A percentile compares a stretch with the other conserved stretches of the same genome.
Conservation (phyloP, 768 basidiomycete genomes). For the Collybia sp. region DNA sequence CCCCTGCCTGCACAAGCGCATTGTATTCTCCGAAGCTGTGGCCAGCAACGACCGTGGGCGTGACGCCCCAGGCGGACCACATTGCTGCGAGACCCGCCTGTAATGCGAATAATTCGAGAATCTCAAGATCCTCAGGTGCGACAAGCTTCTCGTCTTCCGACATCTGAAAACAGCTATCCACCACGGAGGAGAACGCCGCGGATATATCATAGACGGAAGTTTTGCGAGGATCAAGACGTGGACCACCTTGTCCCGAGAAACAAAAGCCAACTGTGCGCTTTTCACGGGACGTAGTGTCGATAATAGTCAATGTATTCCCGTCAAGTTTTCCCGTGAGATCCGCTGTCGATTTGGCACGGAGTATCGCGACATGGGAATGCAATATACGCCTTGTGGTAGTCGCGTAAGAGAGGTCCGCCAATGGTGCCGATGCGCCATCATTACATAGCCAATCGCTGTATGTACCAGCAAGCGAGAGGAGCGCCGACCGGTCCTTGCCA, state of each 20-base stretch:
- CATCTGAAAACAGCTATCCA: constrained; percentile 2
- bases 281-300: not conserved
- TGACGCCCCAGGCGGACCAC: constrained; percentile 3
- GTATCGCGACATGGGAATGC: not conserved
- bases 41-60: constrained; percentile 1
- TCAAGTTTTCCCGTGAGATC: constrained; percentile 1
- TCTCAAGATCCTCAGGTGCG: not conserved
- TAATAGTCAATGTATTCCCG: not conserved
- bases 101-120: constrained; percentile 4
- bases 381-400: constrained; percentile 1
- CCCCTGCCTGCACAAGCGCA: constrained; percentile 2
- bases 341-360: not conserved
- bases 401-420: constrained; percentile 3
- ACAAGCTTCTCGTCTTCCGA: constrained; percentile 1
- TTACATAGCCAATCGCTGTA: constrained; percentile 1
- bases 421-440: not conserved
- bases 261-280: constrained; percentile 1
- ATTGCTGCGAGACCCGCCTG: constrained; percentile 3
- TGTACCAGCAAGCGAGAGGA: not conserved
- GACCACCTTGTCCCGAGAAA: constrained; percentile 5
- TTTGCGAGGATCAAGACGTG: constrained; percentile 3
- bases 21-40: constrained; percentile 4
- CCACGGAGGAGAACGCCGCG: constrained; percentile 1
- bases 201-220: constrained; percentile 2
- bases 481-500: not conserved